Percentiles rank a stretch among this genome's conserved stretches.
Evolutionary conservation across 2,329 filamentous ascomycete genomes (phyloP).

Genomic region (Myriangium duriaei): DNA sequence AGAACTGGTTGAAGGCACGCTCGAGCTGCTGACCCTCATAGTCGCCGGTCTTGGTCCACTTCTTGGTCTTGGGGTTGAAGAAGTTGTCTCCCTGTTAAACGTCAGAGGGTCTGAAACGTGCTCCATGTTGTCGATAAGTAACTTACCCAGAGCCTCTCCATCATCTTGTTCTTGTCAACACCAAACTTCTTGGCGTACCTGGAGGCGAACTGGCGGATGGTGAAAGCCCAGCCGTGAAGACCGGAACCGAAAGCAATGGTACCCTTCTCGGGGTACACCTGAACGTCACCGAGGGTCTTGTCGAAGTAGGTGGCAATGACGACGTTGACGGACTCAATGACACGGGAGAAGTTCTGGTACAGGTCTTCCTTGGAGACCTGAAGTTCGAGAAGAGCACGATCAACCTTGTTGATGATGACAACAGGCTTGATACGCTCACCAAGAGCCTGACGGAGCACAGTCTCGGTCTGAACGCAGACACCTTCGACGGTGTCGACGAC

Average conservation of each 20-base stretch:
- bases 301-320: slow-evolving; percentile 99
- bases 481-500: slow-evolving; percentile 99
- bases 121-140: not conserved
- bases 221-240: slow-evolving; percentile 99
- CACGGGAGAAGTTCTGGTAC: slow-evolving; percentile 99
- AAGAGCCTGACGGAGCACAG: slow-evolving; percentile 95
- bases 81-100: slow-evolving; percentile 70
- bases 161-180: slow-evolving; percentile 99
- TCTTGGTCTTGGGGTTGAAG: slow-evolving; percentile 99
- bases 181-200: slow-evolving; percentile 99
- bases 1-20: slow-evolving; percentile 99
- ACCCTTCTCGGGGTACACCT: slow-evolving; percentile 96
- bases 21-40: slow-evolving; percentile 81
- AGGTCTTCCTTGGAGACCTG: slow-evolving; percentile 98
- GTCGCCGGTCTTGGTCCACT: slow-evolving; percentile 85
- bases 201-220: slow-evolving; percentile 89
- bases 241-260: slow-evolving; percentile 98
- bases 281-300: slow-evolving; percentile 91
- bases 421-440: slow-evolving; percentile 99
- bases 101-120: too few relatives aligned
- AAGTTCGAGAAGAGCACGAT: slow-evolving; percentile 96
- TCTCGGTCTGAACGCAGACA: slow-evolving; percentile 99
- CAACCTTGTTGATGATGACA: slow-evolving; percentile 99
- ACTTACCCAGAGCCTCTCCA: slow-evolving; percentile 95
- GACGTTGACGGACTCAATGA: slow-evolving; percentile 99